Conservation (phyloP, 2,329 filamentous ascomycete species). For the Nemania diffusa region DNA sequence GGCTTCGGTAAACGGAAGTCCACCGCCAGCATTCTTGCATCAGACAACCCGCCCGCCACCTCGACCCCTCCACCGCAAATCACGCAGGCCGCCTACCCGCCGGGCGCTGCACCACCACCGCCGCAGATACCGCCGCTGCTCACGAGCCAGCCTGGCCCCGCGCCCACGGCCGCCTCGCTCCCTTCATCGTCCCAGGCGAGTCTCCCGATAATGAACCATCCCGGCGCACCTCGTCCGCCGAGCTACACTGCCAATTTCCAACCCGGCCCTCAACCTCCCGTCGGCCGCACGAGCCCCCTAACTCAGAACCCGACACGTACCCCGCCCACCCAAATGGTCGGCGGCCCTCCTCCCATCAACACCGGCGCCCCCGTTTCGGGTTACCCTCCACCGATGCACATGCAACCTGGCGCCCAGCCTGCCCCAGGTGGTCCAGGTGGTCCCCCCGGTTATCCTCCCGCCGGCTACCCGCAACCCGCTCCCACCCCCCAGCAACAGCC, state of each 20-base stretch:
- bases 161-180: conserved; percentile 58
- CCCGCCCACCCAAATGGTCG: conserved; percentile 69
- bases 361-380: conserved; percentile 68
- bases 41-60: conserved; percentile 53
- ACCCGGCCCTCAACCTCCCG: conserved; percentile 57
- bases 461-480: conserved; percentile 61
- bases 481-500: conserved; percentile 52
- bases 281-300: conserved; percentile 65
- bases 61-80: conserved; percentile 61
- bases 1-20: conserved; percentile 83
- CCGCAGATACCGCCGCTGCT: conserved; percentile 43
- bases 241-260: conserved; percentile 70
- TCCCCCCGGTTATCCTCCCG: conserved; percentile 45
- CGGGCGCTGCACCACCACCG: conserved; percentile 27
- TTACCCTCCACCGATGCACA: conserved; percentile 67
- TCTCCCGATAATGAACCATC: conserved; percentile 71
- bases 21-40: conserved; percentile 67
- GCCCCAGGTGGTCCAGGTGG: conserved; percentile 60
- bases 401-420: conserved; percentile 52
- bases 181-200: conserved; percentile 60
- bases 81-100: conserved; percentile 59
- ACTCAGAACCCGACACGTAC: conserved; percentile 62
- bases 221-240: conserved; percentile 68
- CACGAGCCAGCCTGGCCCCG: conserved; percentile 52
- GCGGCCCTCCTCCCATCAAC: conserved; percentile 74